Evolutionary conservation across 139 green algal genomes (phyloP).

Genomic region (Dunaliella sp.): DNA sequence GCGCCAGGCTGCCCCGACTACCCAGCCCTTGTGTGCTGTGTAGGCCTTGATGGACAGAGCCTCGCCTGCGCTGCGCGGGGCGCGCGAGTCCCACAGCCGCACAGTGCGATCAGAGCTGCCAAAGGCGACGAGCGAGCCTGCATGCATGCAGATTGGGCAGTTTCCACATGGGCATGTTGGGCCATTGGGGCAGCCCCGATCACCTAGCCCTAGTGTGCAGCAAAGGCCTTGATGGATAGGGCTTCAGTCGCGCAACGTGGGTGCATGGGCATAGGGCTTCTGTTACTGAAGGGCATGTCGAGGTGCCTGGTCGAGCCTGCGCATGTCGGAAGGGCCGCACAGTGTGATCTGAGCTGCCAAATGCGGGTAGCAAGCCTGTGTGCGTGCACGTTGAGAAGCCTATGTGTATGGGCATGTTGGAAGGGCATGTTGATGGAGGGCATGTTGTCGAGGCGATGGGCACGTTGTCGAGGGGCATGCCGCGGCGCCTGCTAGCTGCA

Average conservation of each 20-base stretch:
- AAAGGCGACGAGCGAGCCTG: conserved; percentile 61
- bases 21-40: conserved; percentile 65
- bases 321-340: background rate
- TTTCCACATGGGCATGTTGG: background rate
- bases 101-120: conserved; percentile 66
- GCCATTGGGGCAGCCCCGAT: too few species aligned
- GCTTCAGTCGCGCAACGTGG: background rate
- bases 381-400: too few species aligned
- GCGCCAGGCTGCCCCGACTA: conserved; percentile 67
- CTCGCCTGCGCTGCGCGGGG: conserved; percentile 29
- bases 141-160: background rate
- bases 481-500: too few species aligned
- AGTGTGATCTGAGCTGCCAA: background rate
- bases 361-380: background rate
- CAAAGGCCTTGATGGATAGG: background rate
- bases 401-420: too few species aligned
- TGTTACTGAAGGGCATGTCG: background rate
- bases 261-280: background rate
- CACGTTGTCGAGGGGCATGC: too few species aligned
- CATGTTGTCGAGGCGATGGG: too few species aligned
- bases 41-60: conserved; percentile 42
- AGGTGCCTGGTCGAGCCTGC: background rate
- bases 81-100: conserved; percentile 74
- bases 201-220: background rate
- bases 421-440: too few species aligned